Evolutionary conservation across 2,329 filamentous ascomycete species (phyloP), one percentile per base, ranked within the genome.

Genomic region (Talaromyces pinophilus): DNA sequence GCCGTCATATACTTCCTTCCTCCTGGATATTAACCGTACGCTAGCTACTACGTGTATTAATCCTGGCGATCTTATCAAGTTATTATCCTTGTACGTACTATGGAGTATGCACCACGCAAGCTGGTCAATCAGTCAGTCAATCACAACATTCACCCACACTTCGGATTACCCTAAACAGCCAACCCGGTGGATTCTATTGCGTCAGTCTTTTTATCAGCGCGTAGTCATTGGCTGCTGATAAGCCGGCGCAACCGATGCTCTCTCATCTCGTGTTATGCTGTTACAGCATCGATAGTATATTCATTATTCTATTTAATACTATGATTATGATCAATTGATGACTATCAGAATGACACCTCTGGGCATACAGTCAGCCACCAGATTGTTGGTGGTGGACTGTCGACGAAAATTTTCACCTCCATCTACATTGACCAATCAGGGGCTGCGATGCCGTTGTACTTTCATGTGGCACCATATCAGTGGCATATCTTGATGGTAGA

Each of bases 141-240:
- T 35, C 54, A 11, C n/a, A n/a, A 17, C 35, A 17, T n/a, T n/a
- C 7, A 30, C 48, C 30, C 33, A 42, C n/a, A 28, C 35, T 5
- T 25, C 62, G 62, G 62, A 28, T 64, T 64, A 38, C 62, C 55
- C n/a, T 30, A 59, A 59, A 19, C 40, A 64, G 62, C 28, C 40
- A 48, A 48, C 22, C 62, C 50, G 40, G 40, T 46, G 40, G 52
- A 7, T n/a, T 73, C 10, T 25, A 67, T 52, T 73, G 60, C 60
- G 60, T 62, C 60, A 62, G 60, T 15, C 17, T 5, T 42, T n/a
- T 13, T 25, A 46, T 60, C 38, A 15, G 54, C 54, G 7, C 15
- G 6, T 5, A 1, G 10, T 44, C 8, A 55, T 63, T 63, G 61
- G 61, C 48, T 15, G 30, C 33, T 22, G 44, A 38, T 40, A n/a